Conservation (phyloP, 1,284 basidiomycete species). For the Ustilago crameri region DNA sequence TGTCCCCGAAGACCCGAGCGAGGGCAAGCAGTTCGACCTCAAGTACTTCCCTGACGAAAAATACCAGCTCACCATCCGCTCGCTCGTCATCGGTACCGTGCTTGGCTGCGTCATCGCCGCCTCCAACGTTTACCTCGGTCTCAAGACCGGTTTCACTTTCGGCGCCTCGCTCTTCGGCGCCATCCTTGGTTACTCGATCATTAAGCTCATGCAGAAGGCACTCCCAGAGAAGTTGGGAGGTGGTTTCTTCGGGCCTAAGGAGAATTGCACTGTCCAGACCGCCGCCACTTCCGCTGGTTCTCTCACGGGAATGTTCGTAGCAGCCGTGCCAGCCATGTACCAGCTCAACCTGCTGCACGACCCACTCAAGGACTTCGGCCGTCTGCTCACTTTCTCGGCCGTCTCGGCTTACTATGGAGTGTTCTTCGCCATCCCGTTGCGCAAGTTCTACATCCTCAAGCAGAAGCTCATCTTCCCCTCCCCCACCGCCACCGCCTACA, state of each 20-base stretch:
- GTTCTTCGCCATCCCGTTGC: constrained; percentile 76
- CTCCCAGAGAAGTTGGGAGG: constrained; percentile 73
- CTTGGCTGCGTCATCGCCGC: constrained; percentile 76
- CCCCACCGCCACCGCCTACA: constrained; percentile 77
- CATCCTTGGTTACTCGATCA: constrained; percentile 76
- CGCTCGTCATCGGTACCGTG: constrained; percentile 74
- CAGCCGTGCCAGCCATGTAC: constrained; percentile 77
- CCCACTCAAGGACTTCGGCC: constrained; percentile 55
- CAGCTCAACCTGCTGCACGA: constrained; percentile 68
- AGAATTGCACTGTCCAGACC: constrained; percentile 72
- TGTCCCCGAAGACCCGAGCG: constrained; percentile 34
- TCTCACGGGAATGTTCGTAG: constrained; percentile 74
- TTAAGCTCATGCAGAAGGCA: constrained; percentile 74
- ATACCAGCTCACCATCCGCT: constrained; percentile 68
- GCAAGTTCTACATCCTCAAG: constrained; percentile 76
- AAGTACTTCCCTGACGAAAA: constrained; percentile 50
- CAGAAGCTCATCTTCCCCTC: constrained; percentile 78
- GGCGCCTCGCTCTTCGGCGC: constrained; percentile 76
- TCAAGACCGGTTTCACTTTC: constrained; percentile 76
- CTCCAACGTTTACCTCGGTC: constrained; percentile 77
- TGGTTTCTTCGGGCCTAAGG: constrained; percentile 77
- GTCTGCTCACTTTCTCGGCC: constrained; percentile 73
- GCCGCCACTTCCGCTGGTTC: constrained; percentile 58
- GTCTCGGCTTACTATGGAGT: constrained; percentile 76
- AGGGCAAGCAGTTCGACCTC: constrained; percentile 48